These are phyloP conservation scores for Hibiscus syriacus DNA, from an alignment of 345 rosid genomes.

Conservation along the genomic window DNA sequence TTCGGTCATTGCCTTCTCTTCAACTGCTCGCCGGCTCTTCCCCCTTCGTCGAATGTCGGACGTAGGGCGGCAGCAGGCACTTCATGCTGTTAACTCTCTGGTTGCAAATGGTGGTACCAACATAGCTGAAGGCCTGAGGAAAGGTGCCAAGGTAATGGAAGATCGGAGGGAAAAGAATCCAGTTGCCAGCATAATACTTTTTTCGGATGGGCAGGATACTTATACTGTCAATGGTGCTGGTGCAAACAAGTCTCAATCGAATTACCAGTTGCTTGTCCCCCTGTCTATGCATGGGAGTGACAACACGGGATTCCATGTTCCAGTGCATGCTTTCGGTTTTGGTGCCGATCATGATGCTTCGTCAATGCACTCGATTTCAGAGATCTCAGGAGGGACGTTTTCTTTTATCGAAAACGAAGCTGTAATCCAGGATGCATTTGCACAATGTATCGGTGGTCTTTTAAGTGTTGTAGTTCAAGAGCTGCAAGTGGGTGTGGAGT, in stretches of 20 bases:
- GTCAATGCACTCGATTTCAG: constrained; percentile 86
- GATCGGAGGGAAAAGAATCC: constrained; percentile 80
- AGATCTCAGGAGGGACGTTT: constrained; percentile 88
- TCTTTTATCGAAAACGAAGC: constrained; percentile 88
- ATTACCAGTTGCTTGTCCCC: constrained; percentile 62
- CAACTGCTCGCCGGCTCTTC: constrained; percentile 85
- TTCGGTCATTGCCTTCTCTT: constrained; percentile 94
- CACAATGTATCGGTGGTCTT: constrained; percentile 97
- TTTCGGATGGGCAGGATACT: constrained; percentile 93
- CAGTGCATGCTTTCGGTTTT: constrained; percentile 90
- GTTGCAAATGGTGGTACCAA: constrained; percentile 95
- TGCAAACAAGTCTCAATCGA: constrained; percentile 14
- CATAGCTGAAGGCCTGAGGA: constrained; percentile 88
- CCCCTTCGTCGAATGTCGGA: constrained; percentile 79
- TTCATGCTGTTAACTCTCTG: constrained; percentile 85
- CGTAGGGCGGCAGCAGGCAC: constrained; percentile 70
- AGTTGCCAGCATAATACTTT: constrained; percentile 74
- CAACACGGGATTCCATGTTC: constrained; percentile 58
- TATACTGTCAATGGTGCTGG: constrained; percentile 44
- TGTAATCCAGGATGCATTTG: constrained; percentile 93
- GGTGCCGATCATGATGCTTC: constrained; percentile 94
- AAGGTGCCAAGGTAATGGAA: constrained; percentile 87
- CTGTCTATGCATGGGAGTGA: constrained; percentile 46
- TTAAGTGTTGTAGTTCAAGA: constrained; percentile 90
- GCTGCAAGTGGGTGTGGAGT: constrained; percentile 29